Conservation (phyloP, 1,284 basidiomycete genomes). For the Microbotryum silenes-acaulis region DNA sequence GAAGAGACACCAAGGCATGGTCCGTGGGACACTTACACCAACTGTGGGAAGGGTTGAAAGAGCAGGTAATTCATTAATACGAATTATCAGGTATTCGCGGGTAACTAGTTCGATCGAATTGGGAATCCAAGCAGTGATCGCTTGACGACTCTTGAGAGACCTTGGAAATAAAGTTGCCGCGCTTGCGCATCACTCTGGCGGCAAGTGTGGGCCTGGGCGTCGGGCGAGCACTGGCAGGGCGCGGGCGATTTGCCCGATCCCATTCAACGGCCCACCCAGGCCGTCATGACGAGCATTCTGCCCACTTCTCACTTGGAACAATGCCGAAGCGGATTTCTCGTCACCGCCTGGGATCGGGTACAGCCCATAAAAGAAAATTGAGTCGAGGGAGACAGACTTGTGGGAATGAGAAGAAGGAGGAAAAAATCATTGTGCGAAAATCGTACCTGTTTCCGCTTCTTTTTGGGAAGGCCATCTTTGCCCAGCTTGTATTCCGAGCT, state of each 20-base stretch:
- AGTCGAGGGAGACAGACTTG: too few relatives aligned
- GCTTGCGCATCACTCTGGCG: too few relatives aligned
- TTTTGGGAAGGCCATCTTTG: conserved; percentile 24
- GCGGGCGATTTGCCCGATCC: too few relatives aligned
- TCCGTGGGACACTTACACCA: background rate
- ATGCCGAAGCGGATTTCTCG: background rate
- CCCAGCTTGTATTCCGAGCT: conserved; percentile 3
- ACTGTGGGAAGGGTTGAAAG: background rate
- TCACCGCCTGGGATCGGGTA: background rate
- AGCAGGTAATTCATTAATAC: too few relatives aligned
- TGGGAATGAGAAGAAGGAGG: background rate
- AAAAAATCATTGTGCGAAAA: background rate
- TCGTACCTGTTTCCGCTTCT: conserved; percentile 31
- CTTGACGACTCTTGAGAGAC: too few relatives aligned
- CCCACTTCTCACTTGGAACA: background rate
- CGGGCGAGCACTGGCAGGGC: too few relatives aligned
- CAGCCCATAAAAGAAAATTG: background rate
- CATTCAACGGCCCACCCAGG: too few relatives aligned
- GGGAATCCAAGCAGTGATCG: too few relatives aligned
- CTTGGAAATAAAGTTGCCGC: too few relatives aligned
- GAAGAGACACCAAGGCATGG: background rate
- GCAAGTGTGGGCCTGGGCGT: too few relatives aligned
- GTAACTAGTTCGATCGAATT: too few relatives aligned
- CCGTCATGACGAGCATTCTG: background rate
- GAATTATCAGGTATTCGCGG: too few relatives aligned